Evolutionary conservation across 2,329 filamentous ascomycete species (phyloP), one percentile per base, ranked within the genome.

Genomic region (Aspergillus glaucus): DNA sequence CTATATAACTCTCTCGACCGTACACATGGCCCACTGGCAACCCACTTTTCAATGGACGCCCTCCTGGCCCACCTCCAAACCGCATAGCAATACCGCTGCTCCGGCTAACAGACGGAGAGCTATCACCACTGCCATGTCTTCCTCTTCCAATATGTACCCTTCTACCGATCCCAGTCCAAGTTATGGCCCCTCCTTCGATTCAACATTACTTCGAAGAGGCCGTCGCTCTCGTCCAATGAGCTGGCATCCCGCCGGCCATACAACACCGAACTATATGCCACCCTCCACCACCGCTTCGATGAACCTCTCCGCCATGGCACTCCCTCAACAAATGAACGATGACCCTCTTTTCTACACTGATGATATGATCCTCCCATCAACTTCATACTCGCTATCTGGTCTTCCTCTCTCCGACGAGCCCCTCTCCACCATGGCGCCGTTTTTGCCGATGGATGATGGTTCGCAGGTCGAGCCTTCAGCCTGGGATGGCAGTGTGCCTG

Each of bases 211-310:
- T 36, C 69, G 65, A 57, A 37, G 37, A 40, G 37, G 43, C 44
- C 65, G 69, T 60, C 67, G 75, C 36, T 69, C 69, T 46, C 79
- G 86, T 39, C 86, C 86, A 5, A 73, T 87, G 42, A 89, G 86
- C 73, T 90, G 87, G 87, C 87, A 90, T 64, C 84, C 86, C 2
- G 79, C 79, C 84, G 8, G 50, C 66, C 67, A 4, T 59, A 62
- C 53, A 58, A 43, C 59, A 56, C 44, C 45, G 9, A 30, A 52
- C 22, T 52, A 17, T 17, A 12, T 19, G 15, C 37, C 60, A 5
- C 44, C 56, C 9, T 55, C 55, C 42, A 44, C 52, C 39, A 49
- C 49, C 19, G 43, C 36, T 17, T 41, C 56, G 36, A 53, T 59
- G 17, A 59, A 51, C 21, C 50, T 61, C 22, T 42, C 56, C 36